Base-by-base conservation (phyloP, 2,329 filamentous ascomycete species). In the Colletotrichum cordylinicola region DNA sequence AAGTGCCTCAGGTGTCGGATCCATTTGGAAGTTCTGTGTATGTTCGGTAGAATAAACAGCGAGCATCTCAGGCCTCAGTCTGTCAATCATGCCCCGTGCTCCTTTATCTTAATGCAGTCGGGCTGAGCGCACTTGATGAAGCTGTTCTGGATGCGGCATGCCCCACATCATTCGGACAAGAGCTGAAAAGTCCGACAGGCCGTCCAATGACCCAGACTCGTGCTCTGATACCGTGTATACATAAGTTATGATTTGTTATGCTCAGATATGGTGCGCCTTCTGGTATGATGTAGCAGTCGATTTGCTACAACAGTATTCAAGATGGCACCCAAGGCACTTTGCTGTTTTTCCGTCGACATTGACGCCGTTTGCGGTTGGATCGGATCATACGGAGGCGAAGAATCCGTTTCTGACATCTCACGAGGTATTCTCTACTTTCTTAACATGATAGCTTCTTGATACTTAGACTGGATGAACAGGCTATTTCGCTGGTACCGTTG, bases 291-390 rank as follows among this genome's bases (percentile, higher is more conserved):
- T 7, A 58, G 24, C 5, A 21, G 9, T 16, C 18, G 21, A 16
- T 16, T 10, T 58, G 18, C 2, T 21, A 29, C 55, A 18, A 1
- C 55, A 27, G 8, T 21, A 58, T 27, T 2, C 55, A 58, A 58
- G 4, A 58, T 29, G 55, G 55, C 55, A 58, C 55, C 55, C 55
- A 58, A 29, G 12, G 55, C 55, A 16, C 55, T 58, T 58, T 58
- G 55, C 55, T 58, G 24, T 8, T 58, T 58, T 29, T 58, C 55
- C 16, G 92, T 95, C 21, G 93, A 95, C 77, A 92, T 95, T 43
- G 93, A 95, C 78, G 93, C 93, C 21, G 92, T 95, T 2, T 91
- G 93, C 2, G 93, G 93, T 13, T 95, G 93, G 94, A 87, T 95
- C 1, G 94, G 94, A 1, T 94, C 91, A 0, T 95, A 96, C 79